These are phyloP conservation scores for Phytophthora constricta DNA, from an alignment of 352 stramenopile genomes.

Conservation along the genomic window DNA sequence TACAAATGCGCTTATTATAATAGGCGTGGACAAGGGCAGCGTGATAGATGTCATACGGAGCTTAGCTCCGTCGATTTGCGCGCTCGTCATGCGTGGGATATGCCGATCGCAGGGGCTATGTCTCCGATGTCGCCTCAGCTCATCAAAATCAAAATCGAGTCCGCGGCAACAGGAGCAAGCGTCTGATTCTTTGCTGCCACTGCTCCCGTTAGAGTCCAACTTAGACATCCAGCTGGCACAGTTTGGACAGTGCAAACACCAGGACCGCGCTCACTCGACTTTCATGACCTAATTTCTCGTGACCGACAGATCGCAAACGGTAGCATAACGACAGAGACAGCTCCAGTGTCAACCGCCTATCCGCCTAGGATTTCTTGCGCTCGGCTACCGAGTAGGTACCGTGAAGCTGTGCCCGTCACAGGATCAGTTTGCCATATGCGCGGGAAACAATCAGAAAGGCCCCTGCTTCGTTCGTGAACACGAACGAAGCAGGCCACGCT, in stretches of 20 bases:
- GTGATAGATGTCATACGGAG: conserved; percentile 43
- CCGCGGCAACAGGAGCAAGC: neutral
- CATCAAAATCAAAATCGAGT: conserved; percentile 22
- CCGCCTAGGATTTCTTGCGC: neutral
- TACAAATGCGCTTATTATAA: neutral
- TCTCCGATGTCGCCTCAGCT: conserved; percentile 24
- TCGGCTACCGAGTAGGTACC: neutral
- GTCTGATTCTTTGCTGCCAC: conserved; percentile 7
- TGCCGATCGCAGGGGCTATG: conserved; percentile 18
- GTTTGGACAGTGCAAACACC: conserved; percentile 1
- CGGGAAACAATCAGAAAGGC: conserved; percentile 13
- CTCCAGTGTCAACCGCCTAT: conserved; percentile 10
- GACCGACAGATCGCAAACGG: conserved; percentile 18
- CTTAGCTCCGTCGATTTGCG: conserved; percentile 29
- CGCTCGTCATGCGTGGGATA: conserved; percentile 25
- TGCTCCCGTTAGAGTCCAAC: conserved; percentile 15
- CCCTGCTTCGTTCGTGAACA: too few species aligned
- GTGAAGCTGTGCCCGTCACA: conserved; percentile 19
- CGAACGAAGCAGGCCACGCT: too few species aligned
- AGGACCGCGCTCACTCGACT: conserved; percentile 24
- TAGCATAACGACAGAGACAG: conserved; percentile 15
- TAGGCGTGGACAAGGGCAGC: conserved; percentile 28
- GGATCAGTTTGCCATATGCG: neutral
- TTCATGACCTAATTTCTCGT: conserved; percentile 19
- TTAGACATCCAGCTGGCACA: conserved; percentile 31